A percentile compares a stretch with the other conserved stretches of the same genome.
Evolutionary conservation across 257 asterid genomes (phyloP).

Genomic region (Nicotiana obtusifolia): DNA sequence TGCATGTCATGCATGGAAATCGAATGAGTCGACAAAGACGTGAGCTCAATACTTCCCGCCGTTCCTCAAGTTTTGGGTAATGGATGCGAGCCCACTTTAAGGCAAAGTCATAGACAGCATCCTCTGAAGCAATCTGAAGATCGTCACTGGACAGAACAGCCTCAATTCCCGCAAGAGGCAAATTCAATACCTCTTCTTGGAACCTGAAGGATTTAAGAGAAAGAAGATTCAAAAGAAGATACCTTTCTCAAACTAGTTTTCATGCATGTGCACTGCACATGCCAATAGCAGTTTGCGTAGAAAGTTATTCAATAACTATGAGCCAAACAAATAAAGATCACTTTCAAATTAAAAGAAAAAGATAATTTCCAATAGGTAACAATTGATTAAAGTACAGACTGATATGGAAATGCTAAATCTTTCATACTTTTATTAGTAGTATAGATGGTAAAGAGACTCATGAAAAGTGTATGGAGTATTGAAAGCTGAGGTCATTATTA

Average conservation of each 20-base stretch:
- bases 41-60: slow-evolving; percentile 51
- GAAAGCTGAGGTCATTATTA: not conserved
- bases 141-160: slow-evolving; percentile 67
- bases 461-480: not conserved
- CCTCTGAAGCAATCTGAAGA: slow-evolving; percentile 80
- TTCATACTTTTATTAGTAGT: not conserved
- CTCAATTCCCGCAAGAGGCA: slow-evolving; percentile 76
- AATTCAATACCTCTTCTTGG: slow-evolving; percentile 60
- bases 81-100: slow-evolving; percentile 73
- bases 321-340: not conserved
- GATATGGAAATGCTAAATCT: not conserved
- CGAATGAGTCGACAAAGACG: slow-evolving; percentile 61
- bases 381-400: not conserved
- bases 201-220: slow-evolving; percentile 32
- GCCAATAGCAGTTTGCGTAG: not conserved
- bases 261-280: not conserved
- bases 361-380: not conserved
- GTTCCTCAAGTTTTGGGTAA: slow-evolving; percentile 54
- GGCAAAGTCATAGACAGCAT: slow-evolving; percentile 64
- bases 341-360: not conserved
- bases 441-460: not conserved
- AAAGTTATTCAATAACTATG: not conserved
- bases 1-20: slow-evolving; percentile 79
- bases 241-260: not conserved
- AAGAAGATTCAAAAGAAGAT: not conserved